phyloP scores from a whole-genome alignment of 768 basidiomycete genomes.

The Phylloporus sp. region DNA sequence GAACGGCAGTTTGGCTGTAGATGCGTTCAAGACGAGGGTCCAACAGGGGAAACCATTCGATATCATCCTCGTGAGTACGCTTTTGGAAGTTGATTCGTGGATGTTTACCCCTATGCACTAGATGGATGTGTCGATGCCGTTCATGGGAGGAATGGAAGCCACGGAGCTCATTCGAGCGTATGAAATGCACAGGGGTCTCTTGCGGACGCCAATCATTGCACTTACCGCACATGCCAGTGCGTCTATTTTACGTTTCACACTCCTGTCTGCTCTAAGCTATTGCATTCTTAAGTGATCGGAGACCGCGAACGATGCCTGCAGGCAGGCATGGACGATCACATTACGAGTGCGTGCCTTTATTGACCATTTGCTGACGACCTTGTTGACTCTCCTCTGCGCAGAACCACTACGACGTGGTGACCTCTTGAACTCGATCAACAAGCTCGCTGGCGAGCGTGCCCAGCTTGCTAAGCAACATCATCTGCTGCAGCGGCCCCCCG shows the following conservation, averaged over 20 bases:
- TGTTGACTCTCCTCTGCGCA: constrained; percentile 23
- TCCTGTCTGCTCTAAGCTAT: constrained; percentile 7
- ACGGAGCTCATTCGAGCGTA: constrained; percentile 87
- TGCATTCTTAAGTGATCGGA: constrained; percentile 67
- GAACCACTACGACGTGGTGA: constrained; percentile 78
- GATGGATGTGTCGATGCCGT: constrained; percentile 99
- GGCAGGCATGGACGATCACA: constrained; percentile 81
- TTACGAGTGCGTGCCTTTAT: constrained; percentile 55
- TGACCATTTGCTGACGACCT: not conserved
- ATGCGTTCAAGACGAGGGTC: constrained; percentile 80
- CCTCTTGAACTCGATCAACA: constrained; percentile 75
- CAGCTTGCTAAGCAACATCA: constrained; percentile 29
- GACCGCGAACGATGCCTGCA: constrained; percentile 71
- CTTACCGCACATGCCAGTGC: constrained; percentile 94
- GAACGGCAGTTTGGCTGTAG: constrained; percentile 91
- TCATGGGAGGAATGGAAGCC: constrained; percentile 98
- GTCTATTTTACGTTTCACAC: constrained; percentile 29
- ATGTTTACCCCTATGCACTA: constrained; percentile 29
- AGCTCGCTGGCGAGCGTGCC: constrained; percentile 66
- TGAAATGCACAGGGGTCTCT: constrained; percentile 66
- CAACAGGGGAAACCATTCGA: constrained; percentile 74
- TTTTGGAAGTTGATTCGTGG: not conserved
- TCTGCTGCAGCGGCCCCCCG: constrained; percentile 30
- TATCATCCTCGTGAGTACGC: constrained; percentile 73
- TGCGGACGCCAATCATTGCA: constrained; percentile 88